phyloP scores from a whole-genome alignment of 208 protist genomes.

The Porcisia deanei region DNA sequence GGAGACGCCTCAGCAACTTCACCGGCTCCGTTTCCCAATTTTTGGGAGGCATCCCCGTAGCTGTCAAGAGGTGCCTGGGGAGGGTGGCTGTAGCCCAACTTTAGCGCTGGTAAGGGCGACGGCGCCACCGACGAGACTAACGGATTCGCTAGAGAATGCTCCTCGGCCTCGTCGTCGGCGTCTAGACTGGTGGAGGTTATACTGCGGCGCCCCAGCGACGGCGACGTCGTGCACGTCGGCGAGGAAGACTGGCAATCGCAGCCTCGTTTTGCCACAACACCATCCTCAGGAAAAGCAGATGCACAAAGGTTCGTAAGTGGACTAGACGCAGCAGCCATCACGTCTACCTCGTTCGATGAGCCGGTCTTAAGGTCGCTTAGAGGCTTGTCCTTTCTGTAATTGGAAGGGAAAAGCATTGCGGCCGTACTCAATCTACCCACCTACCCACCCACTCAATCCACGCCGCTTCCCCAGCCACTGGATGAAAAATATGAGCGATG shows the following conservation, averaged over 20 bases:
- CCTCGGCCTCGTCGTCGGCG: conserved; percentile 31
- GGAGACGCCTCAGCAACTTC: not conserved
- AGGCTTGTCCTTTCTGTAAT: not conserved
- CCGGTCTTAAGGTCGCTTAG: not conserved
- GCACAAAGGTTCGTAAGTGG: conserved; percentile 3
- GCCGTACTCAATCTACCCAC: not conserved
- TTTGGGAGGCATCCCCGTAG: not conserved
- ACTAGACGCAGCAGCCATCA: not conserved
- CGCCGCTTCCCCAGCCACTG: not conserved
- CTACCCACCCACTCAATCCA: not conserved
- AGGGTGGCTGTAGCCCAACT: conserved; percentile 2
- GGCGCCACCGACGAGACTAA: conserved; percentile 4
- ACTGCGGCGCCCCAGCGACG: conserved; percentile 9
- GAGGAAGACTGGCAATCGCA: conserved; percentile 1
- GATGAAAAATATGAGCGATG: too few relatives aligned
- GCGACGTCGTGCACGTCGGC: not conserved
- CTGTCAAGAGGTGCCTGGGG: not conserved
- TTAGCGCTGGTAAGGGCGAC: conserved; percentile 8
- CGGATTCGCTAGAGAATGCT: conserved; percentile 9
- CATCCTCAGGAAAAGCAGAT: not conserved
- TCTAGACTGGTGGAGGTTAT: conserved; percentile 24
- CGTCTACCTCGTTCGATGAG: not conserved
- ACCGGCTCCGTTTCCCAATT: not conserved
- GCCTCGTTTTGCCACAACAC: not conserved
- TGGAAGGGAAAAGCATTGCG: conserved; percentile 7